A percentile compares a stretch with the other conserved stretches of the same genome.
Conservation (phyloP, 305 asterid genomes). For the Solanum hybrid region DNA sequence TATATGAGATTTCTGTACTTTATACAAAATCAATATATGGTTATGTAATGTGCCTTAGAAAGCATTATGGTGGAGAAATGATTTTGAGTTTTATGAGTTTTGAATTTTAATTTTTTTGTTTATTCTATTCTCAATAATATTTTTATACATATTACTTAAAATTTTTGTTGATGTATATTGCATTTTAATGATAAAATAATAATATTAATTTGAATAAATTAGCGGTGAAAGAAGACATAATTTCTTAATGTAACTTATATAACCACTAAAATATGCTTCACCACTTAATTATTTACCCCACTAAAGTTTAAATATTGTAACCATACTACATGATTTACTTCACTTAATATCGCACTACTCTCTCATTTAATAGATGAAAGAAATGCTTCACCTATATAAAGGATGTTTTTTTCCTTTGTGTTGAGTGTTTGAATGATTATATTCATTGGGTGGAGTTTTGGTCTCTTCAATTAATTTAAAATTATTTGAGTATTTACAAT, state of each 20-base stretch:
- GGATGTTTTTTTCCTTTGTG: too few species aligned
- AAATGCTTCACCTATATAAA: not conserved
- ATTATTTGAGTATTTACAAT: too few species aligned
- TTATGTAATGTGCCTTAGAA: not conserved
- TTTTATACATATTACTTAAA: too few species aligned
- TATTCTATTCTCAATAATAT: not conserved
- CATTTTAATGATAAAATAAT: too few species aligned
- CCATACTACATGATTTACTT: not conserved
- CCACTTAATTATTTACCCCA: not conserved
- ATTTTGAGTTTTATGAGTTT: too few species aligned
- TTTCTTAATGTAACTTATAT: not conserved
- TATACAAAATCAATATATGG: not conserved
- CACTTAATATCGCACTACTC: not conserved
- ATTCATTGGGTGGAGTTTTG: too few species aligned
- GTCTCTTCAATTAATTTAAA: too few species aligned
- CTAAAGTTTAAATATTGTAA: too few species aligned
- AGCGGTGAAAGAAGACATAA: not conserved
- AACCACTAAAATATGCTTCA: not conserved
- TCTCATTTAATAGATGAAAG: not conserved
- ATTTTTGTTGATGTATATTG: not conserved
- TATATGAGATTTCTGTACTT: not conserved
- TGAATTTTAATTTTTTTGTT: too few species aligned
- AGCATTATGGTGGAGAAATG: not conserved
- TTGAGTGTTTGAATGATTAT: too few species aligned
- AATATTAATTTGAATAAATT: not conserved